phyloP scores from a whole-genome alignment of 768 basidiomycete genomes.

The Russula emetica region DNA sequence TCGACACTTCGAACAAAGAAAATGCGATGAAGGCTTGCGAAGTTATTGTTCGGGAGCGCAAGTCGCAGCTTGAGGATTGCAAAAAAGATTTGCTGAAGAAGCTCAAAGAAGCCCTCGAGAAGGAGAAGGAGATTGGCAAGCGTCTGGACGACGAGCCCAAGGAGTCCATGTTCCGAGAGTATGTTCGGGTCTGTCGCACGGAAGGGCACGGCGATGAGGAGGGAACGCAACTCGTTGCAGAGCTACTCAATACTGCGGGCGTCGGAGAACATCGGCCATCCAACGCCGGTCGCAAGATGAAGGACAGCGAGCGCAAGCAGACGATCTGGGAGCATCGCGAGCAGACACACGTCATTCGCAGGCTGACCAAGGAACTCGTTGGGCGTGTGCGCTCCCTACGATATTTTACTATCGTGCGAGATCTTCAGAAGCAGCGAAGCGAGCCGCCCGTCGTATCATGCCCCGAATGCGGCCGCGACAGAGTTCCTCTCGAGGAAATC shows the following conservation, averaged over 20 bases:
- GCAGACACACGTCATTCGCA: constrained; percentile 79
- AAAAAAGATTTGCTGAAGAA: constrained; percentile 64
- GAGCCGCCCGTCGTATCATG: constrained; percentile 57
- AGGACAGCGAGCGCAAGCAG: constrained; percentile 60
- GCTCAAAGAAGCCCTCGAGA: constrained; percentile 59
- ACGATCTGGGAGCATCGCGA: constrained; percentile 79
- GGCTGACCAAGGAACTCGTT: constrained; percentile 81
- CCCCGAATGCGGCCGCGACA: constrained; percentile 53
- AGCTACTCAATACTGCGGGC: constrained; percentile 58
- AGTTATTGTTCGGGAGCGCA: constrained; percentile 80
- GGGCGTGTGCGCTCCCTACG: constrained; percentile 87
- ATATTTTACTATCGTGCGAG: constrained; percentile 88
- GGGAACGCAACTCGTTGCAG: constrained; percentile 55
- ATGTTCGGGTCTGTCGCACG: constrained; percentile 60
- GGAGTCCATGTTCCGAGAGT: constrained; percentile 79
- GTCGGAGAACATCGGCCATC: constrained; percentile 36
- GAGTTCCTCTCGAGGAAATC: constrained; percentile 60
- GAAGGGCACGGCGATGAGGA: constrained; percentile 78
- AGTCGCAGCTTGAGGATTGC: constrained; percentile 74
- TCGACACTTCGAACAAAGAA: constrained; percentile 58
- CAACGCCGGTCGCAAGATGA: constrained; percentile 35
- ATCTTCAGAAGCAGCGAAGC: constrained; percentile 73
- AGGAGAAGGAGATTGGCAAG: constrained; percentile 64
- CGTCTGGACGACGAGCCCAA: constrained; percentile 35
- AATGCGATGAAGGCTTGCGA: constrained; percentile 92